Percentiles rank a stretch among this genome's conserved stretches.
Evolutionary conservation across 2,329 filamentous ascomycete species (phyloP).

Genomic region (Periconia macrospinosa): DNA sequence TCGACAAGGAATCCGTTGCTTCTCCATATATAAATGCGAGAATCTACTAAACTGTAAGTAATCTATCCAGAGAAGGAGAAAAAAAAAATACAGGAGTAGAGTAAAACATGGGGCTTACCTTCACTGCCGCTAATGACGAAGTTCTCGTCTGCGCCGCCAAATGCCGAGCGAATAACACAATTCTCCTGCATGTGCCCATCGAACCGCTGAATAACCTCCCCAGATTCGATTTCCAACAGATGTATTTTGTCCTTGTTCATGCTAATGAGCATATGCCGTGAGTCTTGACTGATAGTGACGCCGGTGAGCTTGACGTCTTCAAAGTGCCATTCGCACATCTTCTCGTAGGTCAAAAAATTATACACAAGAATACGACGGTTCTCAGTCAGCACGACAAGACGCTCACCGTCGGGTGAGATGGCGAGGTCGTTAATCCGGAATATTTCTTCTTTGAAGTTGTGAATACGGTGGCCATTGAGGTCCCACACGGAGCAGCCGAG

Average conservation of each 20-base stretch:
- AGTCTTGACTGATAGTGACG: conserved; percentile 79
- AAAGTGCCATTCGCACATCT: conserved; percentile 73
- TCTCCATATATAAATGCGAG: conserved; percentile 84
- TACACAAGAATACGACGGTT: conserved; percentile 75
- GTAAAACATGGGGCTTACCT: conserved; percentile 56
- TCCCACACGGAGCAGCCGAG: conserved; percentile 58
- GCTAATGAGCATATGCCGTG: conserved; percentile 79
- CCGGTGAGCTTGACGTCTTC: conserved; percentile 73
- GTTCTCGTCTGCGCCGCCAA: conserved; percentile 88
- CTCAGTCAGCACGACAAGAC: conserved; percentile 76
- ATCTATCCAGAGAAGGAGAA: background rate
- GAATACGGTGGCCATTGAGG: conserved; percentile 61
- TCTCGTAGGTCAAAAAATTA: conserved; percentile 72
- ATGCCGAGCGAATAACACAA: conserved; percentile 78
- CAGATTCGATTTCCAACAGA: conserved; percentile 75
- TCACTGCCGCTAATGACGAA: conserved; percentile 93
- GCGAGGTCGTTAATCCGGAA: conserved; percentile 83
- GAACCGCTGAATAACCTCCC: conserved; percentile 73
- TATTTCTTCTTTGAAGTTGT: conserved; percentile 65
- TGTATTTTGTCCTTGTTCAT: conserved; percentile 75
- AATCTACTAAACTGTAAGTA: conserved; percentile 51
- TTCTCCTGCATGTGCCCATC: conserved; percentile 73
- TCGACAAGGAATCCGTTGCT: conserved; percentile 78
- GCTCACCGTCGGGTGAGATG: conserved; percentile 77
- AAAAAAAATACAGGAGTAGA: too few species aligned